A percentile compares a stretch with the other conserved stretches of the same genome.
Evolutionary conservation across 495 filamentous ascomycete species (phyloP).

Genomic region (Hypoxylon rickii): DNA sequence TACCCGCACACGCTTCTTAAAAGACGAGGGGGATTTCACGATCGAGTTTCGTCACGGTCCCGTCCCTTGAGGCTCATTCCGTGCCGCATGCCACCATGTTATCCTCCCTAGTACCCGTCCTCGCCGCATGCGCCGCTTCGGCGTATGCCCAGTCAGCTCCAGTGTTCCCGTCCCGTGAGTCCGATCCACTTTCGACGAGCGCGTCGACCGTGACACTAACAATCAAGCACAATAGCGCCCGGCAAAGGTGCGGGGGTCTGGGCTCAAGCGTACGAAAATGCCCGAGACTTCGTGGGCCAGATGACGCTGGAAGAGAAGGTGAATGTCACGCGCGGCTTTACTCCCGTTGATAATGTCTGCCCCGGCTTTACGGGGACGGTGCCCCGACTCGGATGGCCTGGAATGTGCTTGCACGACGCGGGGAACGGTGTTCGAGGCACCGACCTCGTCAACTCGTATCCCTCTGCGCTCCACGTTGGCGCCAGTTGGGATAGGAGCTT

Average conservation of each 20-base stretch:
- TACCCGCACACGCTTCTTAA: slow-evolving; percentile 13
- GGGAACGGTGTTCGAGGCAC: slow-evolving; percentile 63
- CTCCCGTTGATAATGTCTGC: slow-evolving; percentile 47
- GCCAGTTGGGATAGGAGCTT: slow-evolving; percentile 60
- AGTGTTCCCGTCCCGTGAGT: slow-evolving; percentile 58
- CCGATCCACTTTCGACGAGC: neutral
- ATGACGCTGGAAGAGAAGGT: slow-evolving; percentile 48
- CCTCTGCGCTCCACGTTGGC: slow-evolving; percentile 62
- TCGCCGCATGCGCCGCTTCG: slow-evolving; percentile 11
- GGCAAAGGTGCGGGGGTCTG: slow-evolving; percentile 52
- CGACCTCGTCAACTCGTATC: slow-evolving; percentile 64
- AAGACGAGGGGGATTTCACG: neutral
- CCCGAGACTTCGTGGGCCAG: slow-evolving; percentile 42
- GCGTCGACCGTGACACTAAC: slow-evolving; percentile 10
- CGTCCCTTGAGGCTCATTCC: neutral
- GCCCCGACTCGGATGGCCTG: slow-evolving; percentile 60
- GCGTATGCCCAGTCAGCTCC: slow-evolving; percentile 53
- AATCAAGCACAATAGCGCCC: slow-evolving; percentile 42
- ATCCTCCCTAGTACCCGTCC: slow-evolving; percentile 2
- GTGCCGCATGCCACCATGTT: slow-evolving; percentile 14
- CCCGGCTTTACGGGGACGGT: slow-evolving; percentile 57
- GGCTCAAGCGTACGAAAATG: slow-evolving; percentile 39
- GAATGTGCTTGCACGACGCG: slow-evolving; percentile 66
- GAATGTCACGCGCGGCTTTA: slow-evolving; percentile 47
- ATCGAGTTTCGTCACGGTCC: neutral